These are phyloP conservation scores for Alternaria panax DNA, from an alignment of 2,329 filamentous ascomycete species.

Conservation along the genomic window DNA sequence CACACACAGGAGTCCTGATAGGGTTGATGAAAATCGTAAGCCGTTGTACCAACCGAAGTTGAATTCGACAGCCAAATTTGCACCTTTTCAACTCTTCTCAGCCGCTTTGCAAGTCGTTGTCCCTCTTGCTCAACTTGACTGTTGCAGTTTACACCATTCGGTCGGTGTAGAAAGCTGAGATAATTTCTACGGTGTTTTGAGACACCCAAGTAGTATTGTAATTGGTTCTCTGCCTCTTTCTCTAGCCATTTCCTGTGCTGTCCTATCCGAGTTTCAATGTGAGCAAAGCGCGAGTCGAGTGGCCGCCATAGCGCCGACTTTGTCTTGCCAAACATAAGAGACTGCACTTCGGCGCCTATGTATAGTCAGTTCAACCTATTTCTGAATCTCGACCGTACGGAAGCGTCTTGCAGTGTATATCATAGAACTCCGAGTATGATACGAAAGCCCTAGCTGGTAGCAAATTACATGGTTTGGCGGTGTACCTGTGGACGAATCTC, in stretches of 20 bases:
- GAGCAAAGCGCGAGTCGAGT: constrained; percentile 41
- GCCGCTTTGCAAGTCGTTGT: constrained; percentile 32
- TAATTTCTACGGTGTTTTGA: constrained; percentile 31
- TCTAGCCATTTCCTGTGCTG: constrained; percentile 39
- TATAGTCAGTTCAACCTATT: constrained; percentile 23
- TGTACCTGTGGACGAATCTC: neutral
- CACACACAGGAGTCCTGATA: constrained; percentile 32
- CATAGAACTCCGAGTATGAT: neutral
- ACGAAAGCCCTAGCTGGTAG: constrained; percentile 2
- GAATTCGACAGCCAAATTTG: constrained; percentile 36
- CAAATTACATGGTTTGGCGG: neutral
- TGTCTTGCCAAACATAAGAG: constrained; percentile 14
- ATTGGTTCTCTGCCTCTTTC: constrained; percentile 23
- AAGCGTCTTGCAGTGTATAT: neutral
- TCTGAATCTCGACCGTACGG: neutral
- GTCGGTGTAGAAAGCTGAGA: constrained; percentile 27
- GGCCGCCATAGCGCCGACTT: constrained; percentile 32
- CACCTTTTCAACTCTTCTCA: constrained; percentile 36
- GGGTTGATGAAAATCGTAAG: constrained; percentile 17
- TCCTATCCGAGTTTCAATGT: constrained; percentile 30
- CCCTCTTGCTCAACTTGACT: constrained; percentile 20
- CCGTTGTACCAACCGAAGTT: constrained; percentile 15
- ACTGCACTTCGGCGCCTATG: constrained; percentile 31
- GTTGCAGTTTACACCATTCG: constrained; percentile 10
- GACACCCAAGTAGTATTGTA: constrained; percentile 27